A percentile compares a stretch with the other conserved stretches of the same genome.
Conservation (phyloP, 2,329 filamentous ascomycete species). For the Colletotrichum godetiae region DNA sequence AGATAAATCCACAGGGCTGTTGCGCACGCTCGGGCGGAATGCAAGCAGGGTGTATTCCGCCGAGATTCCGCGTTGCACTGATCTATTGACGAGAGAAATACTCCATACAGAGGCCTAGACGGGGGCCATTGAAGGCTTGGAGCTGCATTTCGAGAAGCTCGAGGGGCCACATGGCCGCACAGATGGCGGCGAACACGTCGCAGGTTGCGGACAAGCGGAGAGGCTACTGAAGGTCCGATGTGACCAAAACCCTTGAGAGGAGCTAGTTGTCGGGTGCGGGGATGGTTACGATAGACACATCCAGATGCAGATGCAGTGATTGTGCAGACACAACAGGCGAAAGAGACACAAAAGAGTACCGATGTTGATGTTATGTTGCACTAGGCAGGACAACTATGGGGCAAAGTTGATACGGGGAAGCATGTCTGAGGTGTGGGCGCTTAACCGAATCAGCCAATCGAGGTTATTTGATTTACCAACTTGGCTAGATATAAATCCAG, state of each 20-base stretch:
- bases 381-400: neutral
- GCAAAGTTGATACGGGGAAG: neutral
- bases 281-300: neutral
- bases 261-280: slow-evolving; percentile 12
- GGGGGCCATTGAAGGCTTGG: neutral
- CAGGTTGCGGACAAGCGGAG: neutral
- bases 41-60: neutral
- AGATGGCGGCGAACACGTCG: neutral
- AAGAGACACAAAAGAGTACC: neutral
- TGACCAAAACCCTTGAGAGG: neutral
- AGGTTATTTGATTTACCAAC: neutral
- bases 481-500: neutral
- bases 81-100: neutral
- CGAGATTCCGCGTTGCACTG: neutral
- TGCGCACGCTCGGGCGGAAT: neutral
- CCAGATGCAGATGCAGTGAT: neutral
- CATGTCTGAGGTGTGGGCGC: neutral
- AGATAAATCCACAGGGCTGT: neutral
- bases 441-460: neutral
- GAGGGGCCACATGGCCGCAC: slow-evolving; percentile 5
- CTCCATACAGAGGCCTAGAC: too few species aligned
- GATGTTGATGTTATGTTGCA: neutral
- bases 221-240: neutral
- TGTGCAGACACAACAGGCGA: neutral
- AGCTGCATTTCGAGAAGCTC: neutral